Base-by-base conservation (phyloP, 2,329 filamentous ascomycete genomes). In the Byssochlamys sp. region DNA sequence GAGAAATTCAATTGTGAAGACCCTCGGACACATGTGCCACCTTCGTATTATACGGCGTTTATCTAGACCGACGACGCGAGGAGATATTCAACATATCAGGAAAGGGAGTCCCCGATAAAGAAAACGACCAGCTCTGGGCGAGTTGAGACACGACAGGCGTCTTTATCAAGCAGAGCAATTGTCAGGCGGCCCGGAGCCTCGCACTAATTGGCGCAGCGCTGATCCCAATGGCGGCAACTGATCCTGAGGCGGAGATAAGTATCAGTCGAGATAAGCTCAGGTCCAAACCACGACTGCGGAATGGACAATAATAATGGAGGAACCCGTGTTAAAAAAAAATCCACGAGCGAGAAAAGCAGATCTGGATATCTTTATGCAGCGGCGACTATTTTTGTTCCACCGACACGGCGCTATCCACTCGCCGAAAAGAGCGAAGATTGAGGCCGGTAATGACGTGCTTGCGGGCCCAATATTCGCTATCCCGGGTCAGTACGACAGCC, bases 11-110 rank as follows among this genome's bases (percentile, higher is more conserved):
- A 61, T 62, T 53, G 56, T 63, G 56, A 59, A 58, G 58, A 63
- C 62, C 61, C 63, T 67, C 57, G 63, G 54, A 72, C 69, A 68
- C 71, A 74, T 74, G 69, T 68, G 73, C 61, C 64, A 57, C 61
- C 55, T 59, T 53, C 57, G 27, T 28, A 27, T 52, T 55, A 52
- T n/a, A 10, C 39, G n/a, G 39, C n/a, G n/a, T 26, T 33, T 48
- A 24, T 28, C 31, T 26, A n/a, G 35, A 28, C 14, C 6, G 39
- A 45, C 14, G 9, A n/a, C 4, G n/a, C n/a, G 9, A 19, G 39
- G 39, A 45, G n/a, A 45, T 9, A 4, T 45, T 45, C 39, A 24
- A 45, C 39, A 19, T 19, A 45, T 45, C 39, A 24, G 39, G 39
- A 45, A 45, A 45, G 39, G 7, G 39, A 45, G n/a, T 45, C 39